Base-by-base conservation (phyloP, 1,284 basidiomycete genomes). In the Irpex sp. region DNA sequence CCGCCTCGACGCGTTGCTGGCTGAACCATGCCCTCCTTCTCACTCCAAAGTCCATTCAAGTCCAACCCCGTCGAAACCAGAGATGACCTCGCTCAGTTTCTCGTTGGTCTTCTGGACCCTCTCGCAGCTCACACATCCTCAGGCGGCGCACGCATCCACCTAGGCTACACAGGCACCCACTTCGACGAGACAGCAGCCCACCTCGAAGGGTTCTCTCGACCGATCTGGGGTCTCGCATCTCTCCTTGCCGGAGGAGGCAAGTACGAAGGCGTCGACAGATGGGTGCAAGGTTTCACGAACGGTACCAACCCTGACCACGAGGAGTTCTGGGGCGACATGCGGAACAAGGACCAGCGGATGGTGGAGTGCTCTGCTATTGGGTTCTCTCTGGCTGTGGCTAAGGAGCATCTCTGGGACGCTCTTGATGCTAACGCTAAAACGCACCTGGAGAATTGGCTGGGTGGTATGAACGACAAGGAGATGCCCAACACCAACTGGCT, bases 351-450 rank as follows among this genome's bases (percentile, higher is more conserved):
- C 72, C 90, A 93, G 74, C 75, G 91, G 31, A 93, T 93, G 91
- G 91, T 92, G 0, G 91, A 92, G 73, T 92, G 91, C 77, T 88
- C 87, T 63, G 86, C 91, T 4, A 86, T 92, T 67, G 89, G 89
- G 1, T 92, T 88, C 73, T 80, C 88, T 0, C 79, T 93, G 55
- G 82, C 88, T 7, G 82, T 90, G 13, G 86, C 87, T 2, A 82
- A 82, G 40, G 84, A 90, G 65, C 78, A 85, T 48, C 76, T 92
- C 34, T 91, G 86, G 85, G 82, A 89, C 73, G 80, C 81, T 9
- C 76, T 92, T 55, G 79, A 76, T 34, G 76, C 81, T 1, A 74
- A 81, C 63, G 83, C 81, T 7, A 86, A 87, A 75, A 74, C 73
- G 60, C 81, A 86, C 65, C 79, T 92, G 37, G 88, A 85, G 62